Evolutionary conservation across 805 yeast genomes (phyloP), one percentile per base, ranked within the genome.

Genomic region (Nematodospora valgi): DNA sequence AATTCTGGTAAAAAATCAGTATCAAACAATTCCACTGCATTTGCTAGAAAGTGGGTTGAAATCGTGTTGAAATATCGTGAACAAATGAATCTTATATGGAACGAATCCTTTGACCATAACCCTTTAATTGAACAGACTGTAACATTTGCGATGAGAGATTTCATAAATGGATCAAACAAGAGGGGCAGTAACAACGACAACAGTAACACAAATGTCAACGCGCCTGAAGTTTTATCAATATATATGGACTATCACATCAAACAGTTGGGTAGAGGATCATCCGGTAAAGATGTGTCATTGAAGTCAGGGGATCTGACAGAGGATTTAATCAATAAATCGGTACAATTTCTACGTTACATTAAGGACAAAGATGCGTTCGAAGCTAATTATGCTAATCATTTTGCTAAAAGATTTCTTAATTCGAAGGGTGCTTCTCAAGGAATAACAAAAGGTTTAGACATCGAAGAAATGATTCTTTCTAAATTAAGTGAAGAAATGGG

Each of bases 341-440:
- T 85, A 9, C 58, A 69, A 15, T 70, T 89, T 21, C 78, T 88
- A 49, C 65, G 81, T 38, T 80, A 76, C 50, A 68, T 88, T 30
- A 71, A 76, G 40, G 96, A 89, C 47, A 89, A 87, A 51, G 96
- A 88, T 58, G 64, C 84, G 17, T 89, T 88, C 60, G 95, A 87
- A 52, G 82, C 76, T 27, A 80, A 83, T 41, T 88, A 86, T 57
- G 87, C 87, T 48, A 84, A 80, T 35, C 96, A 86, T 59, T 67
- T 89, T 39, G 95, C 96, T 1, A 86, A 82, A 56, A 69, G 97
- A 41, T 68, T 88, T 35, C 48, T 68, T 17, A 66, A 59, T 37
- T 45, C 67, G 9, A 68, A 68, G 38, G 55, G 58, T 2, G 33
- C 47, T 8, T 39, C 44, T 6, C 38, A 41, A 11, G 39, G 32